Base-by-base conservation (phyloP, 2,329 filamentous ascomycete species). In the Colletotrichum neosansevieriae region DNA sequence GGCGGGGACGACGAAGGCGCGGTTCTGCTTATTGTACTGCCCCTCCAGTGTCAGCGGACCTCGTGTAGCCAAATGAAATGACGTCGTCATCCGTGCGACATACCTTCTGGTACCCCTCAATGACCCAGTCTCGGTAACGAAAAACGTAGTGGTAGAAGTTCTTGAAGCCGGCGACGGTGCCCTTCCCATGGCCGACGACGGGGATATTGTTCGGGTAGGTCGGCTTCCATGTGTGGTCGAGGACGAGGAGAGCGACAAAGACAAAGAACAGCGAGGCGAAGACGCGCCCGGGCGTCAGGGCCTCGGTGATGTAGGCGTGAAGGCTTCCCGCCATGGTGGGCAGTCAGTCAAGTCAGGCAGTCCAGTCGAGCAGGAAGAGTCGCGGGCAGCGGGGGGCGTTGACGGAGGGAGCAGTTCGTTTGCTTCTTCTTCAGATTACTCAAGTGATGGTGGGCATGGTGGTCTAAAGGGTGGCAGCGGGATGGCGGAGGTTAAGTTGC, bases 91-190 rank as follows among this genome's bases (percentile, higher is more conserved):
- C 24, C 11, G n/a, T 38, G n/a, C 12, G 44, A 58, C 71, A 2
- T 60, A 80, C 82, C 76, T 82, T 82, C 19, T 76, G 72, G 58
- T 84, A 83, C 19, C 82, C 82, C 64, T 83, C 76, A 10, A 75
- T 75, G 1, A 82, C 76, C 82, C 82, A 84, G 6, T 71, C 58
- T 29, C 77, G 76, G 60, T 79, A 82, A 57, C 77, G 74, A 1
- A 76, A 72, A 36, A 82, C 73, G 54, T 81, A 83, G 57, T 74
- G 76, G 53, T 79, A 51, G 72, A 79, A 80, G 66, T 84, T 84
- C 51, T 76, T 73, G 57, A 84, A 42, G 3, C 75, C 79, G 7
- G 77, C 79, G 19, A 80, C 49, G 53, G 76, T 70, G n/a, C 80
- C 76, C 19, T 74, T 74, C 1, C 79, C 79, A 54, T 79, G 75